Conservation (phyloP, 108 stramenopile genomes). For the Skeletonema menzelii region DNA sequence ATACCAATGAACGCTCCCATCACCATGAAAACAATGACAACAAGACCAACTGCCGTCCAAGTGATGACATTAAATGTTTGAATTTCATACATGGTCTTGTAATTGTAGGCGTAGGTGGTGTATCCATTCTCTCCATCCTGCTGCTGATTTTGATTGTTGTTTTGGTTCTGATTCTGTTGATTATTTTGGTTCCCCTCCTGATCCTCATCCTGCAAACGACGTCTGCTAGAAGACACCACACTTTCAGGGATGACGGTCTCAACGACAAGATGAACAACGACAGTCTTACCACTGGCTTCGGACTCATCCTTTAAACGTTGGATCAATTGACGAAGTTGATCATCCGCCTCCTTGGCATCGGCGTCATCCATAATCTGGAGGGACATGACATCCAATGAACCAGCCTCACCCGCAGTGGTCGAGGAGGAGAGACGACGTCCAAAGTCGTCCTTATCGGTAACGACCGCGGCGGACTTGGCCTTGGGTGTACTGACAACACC, state of each 20-base stretch:
- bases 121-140: constrained; percentile 34
- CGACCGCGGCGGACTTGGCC: constrained; percentile 9
- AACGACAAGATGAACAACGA: constrained; percentile 79
- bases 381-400: constrained; percentile 52
- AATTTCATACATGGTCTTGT: constrained; percentile 90
- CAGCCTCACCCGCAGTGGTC: constrained; percentile 28
- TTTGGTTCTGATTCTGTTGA: background rate
- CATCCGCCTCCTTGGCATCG: constrained; percentile 57
- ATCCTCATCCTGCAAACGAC: constrained; percentile 58
- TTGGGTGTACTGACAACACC: background rate
- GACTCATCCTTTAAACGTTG: constrained; percentile 44
- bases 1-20: constrained; percentile 71
- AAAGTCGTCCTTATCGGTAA: constrained; percentile 16
- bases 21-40: constrained; percentile 58
- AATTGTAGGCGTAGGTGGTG: constrained; percentile 60
- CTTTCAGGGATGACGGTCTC: constrained; percentile 22
- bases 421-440: constrained; percentile 23
- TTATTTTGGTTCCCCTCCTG: constrained; percentile 24
- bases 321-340: constrained; percentile 53
- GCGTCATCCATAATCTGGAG: constrained; percentile 49
- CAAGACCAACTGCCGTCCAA: constrained; percentile 81
- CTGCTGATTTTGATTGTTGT: constrained; percentile 4
- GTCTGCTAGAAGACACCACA: constrained; percentile 25
- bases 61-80: constrained; percentile 88
- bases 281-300: constrained; percentile 42